Percentiles rank a stretch among this genome's conserved stretches.
phyloP scores from a whole-genome alignment of 2,329 filamentous ascomycete species.

The Penicillium oxalicum region DNA sequence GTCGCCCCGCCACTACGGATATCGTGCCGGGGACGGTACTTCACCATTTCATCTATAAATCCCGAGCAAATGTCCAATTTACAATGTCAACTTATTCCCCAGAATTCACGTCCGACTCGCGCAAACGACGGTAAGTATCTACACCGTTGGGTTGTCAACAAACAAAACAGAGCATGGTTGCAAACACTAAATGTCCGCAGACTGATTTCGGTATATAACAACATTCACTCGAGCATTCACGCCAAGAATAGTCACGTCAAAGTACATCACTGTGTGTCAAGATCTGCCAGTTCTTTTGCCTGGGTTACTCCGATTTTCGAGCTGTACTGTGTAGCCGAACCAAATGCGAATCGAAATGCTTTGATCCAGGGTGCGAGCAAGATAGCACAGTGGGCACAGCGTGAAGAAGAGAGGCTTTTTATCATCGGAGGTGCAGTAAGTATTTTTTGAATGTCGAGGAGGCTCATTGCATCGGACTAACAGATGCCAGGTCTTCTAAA shows the following conservation, averaged over 20 bases:
- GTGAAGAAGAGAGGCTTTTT: constrained; percentile 89
- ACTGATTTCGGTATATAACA: constrained; percentile 77
- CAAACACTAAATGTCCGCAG: constrained; percentile 28
- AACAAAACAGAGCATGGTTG: not conserved
- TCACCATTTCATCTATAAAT: constrained; percentile 94
- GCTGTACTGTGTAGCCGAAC: constrained; percentile 88
- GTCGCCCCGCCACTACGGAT: constrained; percentile 65
- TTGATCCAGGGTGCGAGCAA: constrained; percentile 82
- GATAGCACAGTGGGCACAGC: constrained; percentile 83
- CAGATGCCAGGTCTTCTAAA: constrained; percentile 20
- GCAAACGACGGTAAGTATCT: constrained; percentile 53
- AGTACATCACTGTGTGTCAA: constrained; percentile 71
- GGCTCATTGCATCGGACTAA: constrained; percentile 1
- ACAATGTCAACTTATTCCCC: constrained; percentile 78
- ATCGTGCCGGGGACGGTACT: constrained; percentile 75
- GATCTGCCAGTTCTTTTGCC: constrained; percentile 72
- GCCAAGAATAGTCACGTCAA: constrained; percentile 77
- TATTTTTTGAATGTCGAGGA: constrained; percentile 1
- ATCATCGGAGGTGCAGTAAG: constrained; percentile 92
- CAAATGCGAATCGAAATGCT: constrained; percentile 55
- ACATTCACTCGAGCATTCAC: constrained; percentile 79
- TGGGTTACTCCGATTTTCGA: constrained; percentile 92
- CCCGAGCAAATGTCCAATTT: constrained; percentile 89
- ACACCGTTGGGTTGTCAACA: too few species aligned
- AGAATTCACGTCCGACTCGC: constrained; percentile 56